Percentiles rank a stretch among this genome's conserved stretches.
phyloP scores from a whole-genome alignment of 2,329 filamentous ascomycete genomes.

The Gyromitra esculenta region DNA sequence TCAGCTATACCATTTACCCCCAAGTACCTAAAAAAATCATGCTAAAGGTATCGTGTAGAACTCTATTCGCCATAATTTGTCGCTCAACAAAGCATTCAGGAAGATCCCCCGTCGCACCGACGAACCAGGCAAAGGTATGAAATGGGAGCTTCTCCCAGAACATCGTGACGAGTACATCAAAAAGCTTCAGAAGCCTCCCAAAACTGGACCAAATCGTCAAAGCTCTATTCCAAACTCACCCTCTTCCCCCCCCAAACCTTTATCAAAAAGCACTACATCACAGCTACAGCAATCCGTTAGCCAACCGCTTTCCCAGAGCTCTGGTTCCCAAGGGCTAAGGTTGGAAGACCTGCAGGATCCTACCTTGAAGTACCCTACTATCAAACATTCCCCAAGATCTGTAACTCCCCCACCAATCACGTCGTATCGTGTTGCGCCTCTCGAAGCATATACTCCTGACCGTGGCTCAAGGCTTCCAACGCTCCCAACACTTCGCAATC shows the following conservation, averaged over 20 bases:
- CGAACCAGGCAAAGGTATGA: constrained; percentile 98
- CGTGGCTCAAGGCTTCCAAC: constrained; percentile 63
- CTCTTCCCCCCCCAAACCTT: constrained; percentile 57
- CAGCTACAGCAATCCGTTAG: constrained; percentile 38
- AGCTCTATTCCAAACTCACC: constrained; percentile 55
- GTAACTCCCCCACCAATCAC: constrained; percentile 63
- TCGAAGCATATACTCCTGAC: constrained; percentile 67
- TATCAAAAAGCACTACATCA: constrained; percentile 56
- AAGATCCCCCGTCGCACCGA: constrained; percentile 93
- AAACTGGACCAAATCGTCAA: constrained; percentile 50
- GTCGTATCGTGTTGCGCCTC: constrained; percentile 63
- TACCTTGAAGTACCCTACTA: constrained; percentile 55
- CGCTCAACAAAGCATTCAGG: constrained; percentile 91
- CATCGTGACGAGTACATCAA: constrained; percentile 87
- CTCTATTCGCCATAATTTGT: constrained; percentile 95
- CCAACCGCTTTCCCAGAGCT: constrained; percentile 40
- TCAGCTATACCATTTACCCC: constrained; percentile 62
- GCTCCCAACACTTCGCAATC: constrained; percentile 42
- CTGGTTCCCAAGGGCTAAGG: constrained; percentile 45
- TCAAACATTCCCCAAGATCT: constrained; percentile 63
- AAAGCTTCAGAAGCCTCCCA: constrained; percentile 62
- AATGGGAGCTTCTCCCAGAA: constrained; percentile 92
- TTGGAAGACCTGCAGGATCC: constrained; percentile 49
- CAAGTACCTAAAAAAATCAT: constrained; percentile 13
- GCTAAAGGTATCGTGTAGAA: constrained; percentile 67